A percentile compares a stretch with the other conserved stretches of the same genome.
Conservation (phyloP, 768 basidiomycete genomes). For the Kwoniella mangroviensis region DNA sequence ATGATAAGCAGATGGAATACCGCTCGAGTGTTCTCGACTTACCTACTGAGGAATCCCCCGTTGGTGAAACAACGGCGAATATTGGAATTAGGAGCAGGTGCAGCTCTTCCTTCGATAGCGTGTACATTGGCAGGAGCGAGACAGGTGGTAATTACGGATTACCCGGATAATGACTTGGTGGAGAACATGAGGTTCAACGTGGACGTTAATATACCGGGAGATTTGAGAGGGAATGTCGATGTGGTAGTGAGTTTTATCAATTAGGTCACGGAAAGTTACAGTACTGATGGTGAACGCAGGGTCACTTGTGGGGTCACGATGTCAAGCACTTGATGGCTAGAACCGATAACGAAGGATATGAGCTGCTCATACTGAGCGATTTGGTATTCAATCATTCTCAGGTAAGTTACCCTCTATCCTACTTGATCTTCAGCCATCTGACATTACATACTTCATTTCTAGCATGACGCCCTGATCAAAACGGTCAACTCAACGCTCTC, state of each 20-base stretch:
- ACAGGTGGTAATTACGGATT: constrained; percentile 86
- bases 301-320: constrained; percentile 54
- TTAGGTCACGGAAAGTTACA: not conserved
- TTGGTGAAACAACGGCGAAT: constrained; percentile 61
- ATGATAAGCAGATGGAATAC: constrained; percentile 48
- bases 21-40: constrained; percentile 40
- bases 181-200: constrained; percentile 78
- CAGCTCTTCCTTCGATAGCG: constrained; percentile 82
- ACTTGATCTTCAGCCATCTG: not conserved
- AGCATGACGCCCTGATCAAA: constrained; percentile 81
- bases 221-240: constrained; percentile 15
- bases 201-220: constrained; percentile 61
- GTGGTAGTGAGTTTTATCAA: constrained; percentile 54
- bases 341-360: constrained; percentile 61
- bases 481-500: constrained; percentile 66
- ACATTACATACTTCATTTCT: not conserved
- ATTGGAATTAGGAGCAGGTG: constrained; percentile 92
- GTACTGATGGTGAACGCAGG: constrained; percentile 27
- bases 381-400: constrained; percentile 95
- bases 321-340: constrained; percentile 35
- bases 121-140: constrained; percentile 71
- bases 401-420: constrained; percentile 59
- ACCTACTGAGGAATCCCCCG: constrained; percentile 45
- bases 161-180: constrained; percentile 77
- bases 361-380: constrained; percentile 86